These are phyloP conservation scores for Microsporum audouinii DNA, from an alignment of 2,329 filamentous ascomycete species.

Conservation along the genomic window DNA sequence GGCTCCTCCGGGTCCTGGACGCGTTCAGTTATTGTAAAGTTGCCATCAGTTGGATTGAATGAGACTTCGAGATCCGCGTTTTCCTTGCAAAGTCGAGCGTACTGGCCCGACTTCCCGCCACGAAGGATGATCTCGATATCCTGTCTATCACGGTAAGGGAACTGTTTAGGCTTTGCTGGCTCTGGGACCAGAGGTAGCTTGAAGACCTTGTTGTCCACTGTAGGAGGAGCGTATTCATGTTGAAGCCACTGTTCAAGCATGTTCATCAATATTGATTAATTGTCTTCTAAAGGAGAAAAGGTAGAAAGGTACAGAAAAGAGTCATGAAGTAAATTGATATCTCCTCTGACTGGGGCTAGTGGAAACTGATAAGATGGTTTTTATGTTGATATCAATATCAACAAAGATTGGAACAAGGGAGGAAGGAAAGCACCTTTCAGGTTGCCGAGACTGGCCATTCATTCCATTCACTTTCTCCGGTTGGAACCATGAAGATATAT, in stretches of 20 bases:
- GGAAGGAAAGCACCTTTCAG: neutral
- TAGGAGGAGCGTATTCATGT: neutral
- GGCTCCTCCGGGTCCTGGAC: neutral
- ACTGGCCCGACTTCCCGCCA: neutral
- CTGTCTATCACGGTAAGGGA: neutral
- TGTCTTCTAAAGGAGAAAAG: neutral
- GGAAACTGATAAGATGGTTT: neutral
- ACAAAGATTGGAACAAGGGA: neutral
- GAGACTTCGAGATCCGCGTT: slow-evolving; percentile 3
- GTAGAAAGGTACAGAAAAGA: too few species aligned
- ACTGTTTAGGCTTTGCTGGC: neutral
- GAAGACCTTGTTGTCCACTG: neutral
- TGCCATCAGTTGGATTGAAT: neutral
- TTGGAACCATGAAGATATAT: neutral
- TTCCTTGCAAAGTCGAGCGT: neutral
- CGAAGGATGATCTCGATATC: slow-evolving; percentile 2
- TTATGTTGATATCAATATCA: neutral
- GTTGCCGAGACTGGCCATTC: neutral
- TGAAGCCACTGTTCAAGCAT: slow-evolving; percentile 3
- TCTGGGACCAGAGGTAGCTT: slow-evolving; percentile 1
- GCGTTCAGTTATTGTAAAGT: neutral
- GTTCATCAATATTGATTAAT: neutral
- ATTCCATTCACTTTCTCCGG: neutral
- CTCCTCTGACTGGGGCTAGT: neutral
- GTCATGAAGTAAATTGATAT: neutral